Evolutionary conservation across 2,329 filamentous ascomycete genomes (phyloP), one percentile per base, ranked within the genome.

Genomic region (Colletotrichum lindemuthianum): DNA sequence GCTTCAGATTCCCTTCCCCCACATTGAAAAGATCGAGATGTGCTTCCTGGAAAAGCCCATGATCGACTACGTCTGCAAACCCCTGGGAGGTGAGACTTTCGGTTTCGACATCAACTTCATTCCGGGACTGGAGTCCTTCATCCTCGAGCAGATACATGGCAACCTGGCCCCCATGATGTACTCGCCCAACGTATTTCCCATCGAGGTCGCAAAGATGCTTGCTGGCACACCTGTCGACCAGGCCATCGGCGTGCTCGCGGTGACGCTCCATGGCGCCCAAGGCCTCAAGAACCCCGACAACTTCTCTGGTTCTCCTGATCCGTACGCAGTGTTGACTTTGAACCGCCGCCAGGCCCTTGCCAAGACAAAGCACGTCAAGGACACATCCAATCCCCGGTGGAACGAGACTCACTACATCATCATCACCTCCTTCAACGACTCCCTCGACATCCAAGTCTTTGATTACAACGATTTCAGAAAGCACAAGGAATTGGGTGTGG

Each of bases 101-200:
- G 96, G 96, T 43, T 97, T 99, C 75, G 96, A 99, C 73, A 98
- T 99, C 84, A 98, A 97, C 81, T 97, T 99, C 78, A 96, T 99
- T 70, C 96, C 96, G 15, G 95, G 95, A 70, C 85, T 99, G 32
- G 94, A 98, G 77, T 86, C 78, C 60, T 99, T 99, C 78, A 99
- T 99, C 72, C 89, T 92, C 75, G 96, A 99, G 71, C 93, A 97
- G 80, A 97, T 99, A 57, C 96, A 99, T 77, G 92, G 91, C 68
- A 97, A 95, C 73, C 81, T 99, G 53, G 91, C 88, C 2, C 96
- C 96, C 0, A 98, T 99, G 91, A 97, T 99, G 93, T 99, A 99
- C 75, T 90, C 89, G 41, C 96, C 96, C 8, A 97, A 99, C 71
- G 93, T 98, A 53, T 99, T 99, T 83, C 96, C 96, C 13, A 96